phyloP scores from a whole-genome alignment of 345 rosid species.

The Hibiscus tridactylites region DNA sequence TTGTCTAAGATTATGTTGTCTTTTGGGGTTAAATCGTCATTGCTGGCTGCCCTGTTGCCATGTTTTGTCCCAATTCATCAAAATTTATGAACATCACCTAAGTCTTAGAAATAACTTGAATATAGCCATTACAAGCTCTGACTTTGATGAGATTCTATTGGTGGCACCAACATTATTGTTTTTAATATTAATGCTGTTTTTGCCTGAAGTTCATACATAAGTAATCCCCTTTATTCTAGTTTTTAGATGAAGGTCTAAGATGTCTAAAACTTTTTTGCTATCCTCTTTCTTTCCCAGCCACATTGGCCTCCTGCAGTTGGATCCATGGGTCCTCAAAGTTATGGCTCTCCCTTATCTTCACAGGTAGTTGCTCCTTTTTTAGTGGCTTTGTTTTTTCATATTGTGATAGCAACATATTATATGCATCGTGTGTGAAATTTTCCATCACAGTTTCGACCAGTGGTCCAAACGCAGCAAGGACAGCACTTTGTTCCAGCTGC shows the following conservation, averaged over 20 bases:
- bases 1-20: neutral
- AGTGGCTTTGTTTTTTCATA: neutral
- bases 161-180: neutral
- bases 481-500: slow-evolving; percentile 51
- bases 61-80: neutral
- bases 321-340: slow-evolving; percentile 28
- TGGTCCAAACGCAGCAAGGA: slow-evolving; percentile 53
- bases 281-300: slow-evolving; percentile 14
- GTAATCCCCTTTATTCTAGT: neutral
- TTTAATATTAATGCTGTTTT: neutral
- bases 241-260: slow-evolving; percentile 1
- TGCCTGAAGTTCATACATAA: neutral
- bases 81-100: neutral
- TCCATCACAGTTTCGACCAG: slow-evolving; percentile 57
- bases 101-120: neutral
- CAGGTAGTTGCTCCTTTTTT: slow-evolving; percentile 12
- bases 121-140: neutral
- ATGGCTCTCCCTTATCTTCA: slow-evolving; percentile 16
- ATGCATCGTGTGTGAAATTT: slow-evolving; percentile 3
- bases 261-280: neutral
- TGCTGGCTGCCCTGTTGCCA: neutral
- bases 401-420: slow-evolving; percentile 4
- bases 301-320: slow-evolving; percentile 31
- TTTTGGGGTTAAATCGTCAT: neutral
- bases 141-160: neutral